These are phyloP conservation scores for Collariella sp. DNA, from an alignment of 495 filamentous ascomycete genomes.

Conservation along the genomic window DNA sequence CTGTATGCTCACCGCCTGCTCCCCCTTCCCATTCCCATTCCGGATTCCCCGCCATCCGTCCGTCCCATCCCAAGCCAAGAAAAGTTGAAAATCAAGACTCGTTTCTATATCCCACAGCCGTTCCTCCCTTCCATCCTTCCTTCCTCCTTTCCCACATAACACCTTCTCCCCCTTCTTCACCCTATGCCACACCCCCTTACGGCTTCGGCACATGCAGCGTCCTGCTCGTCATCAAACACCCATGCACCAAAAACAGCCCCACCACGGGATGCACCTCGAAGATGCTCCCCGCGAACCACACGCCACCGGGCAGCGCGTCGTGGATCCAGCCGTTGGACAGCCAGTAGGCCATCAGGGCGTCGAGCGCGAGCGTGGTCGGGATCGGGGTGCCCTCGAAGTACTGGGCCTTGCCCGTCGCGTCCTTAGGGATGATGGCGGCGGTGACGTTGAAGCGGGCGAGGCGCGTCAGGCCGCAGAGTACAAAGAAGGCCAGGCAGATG, in stretches of 20 bases:
- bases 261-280: constrained; percentile 86
- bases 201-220: constrained; percentile 95
- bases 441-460: constrained; percentile 98
- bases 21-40: too few relatives aligned
- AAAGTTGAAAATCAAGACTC: too few relatives aligned
- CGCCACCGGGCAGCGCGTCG: constrained; percentile 64
- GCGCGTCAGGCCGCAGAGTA: constrained; percentile 89
- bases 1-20: too few relatives aligned
- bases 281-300: constrained; percentile 51
- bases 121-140: too few relatives aligned
- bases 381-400: constrained; percentile 98
- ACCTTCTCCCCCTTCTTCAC: too few relatives aligned
- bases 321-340: constrained; percentile 69
- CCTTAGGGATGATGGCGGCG: constrained; percentile 77
- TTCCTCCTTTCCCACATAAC: neutral
- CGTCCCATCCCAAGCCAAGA: too few relatives aligned
- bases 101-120: too few relatives aligned
- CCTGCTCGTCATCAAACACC: constrained; percentile 90
- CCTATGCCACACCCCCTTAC: constrained; percentile 27
- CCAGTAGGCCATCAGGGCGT: constrained; percentile 83
- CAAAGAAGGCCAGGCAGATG: constrained; percentile 76
- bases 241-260: constrained; percentile 70
- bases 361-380: constrained; percentile 75
- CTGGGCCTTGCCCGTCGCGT: constrained; percentile 76
- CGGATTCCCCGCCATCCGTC: too few relatives aligned